Evolutionary conservation across 2,329 filamentous ascomycete genomes (phyloP).

Genomic region (Calonectria honghensis): DNA sequence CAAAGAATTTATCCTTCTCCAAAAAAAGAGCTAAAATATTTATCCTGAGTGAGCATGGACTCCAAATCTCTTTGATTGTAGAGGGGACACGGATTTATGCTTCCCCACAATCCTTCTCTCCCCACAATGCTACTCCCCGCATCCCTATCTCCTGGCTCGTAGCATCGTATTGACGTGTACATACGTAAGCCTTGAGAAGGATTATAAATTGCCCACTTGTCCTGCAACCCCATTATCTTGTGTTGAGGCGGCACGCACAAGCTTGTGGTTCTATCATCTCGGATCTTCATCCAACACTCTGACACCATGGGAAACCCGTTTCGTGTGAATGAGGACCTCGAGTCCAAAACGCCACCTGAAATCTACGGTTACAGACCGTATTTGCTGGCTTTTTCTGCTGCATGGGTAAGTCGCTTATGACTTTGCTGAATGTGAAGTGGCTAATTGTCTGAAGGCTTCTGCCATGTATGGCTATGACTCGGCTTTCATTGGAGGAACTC

Average conservation of each 20-base stretch:
- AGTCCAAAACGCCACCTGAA: conserved; percentile 19
- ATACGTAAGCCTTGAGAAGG: neutral
- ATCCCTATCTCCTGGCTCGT: neutral
- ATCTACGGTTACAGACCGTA: conserved; percentile 34
- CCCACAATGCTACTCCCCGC: conserved; percentile 23
- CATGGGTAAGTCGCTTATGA: conserved; percentile 40
- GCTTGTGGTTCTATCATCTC: neutral
- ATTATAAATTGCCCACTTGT: neutral
- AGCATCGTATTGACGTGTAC: neutral
- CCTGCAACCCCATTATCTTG: no score
- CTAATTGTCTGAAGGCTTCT: conserved; percentile 10
- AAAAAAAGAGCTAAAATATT: conserved; percentile 2
- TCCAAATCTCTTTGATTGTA: neutral
- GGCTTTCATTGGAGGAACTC: conserved; percentile 12
- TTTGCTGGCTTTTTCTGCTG: conserved; percentile 31
- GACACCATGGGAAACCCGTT: conserved; percentile 4
- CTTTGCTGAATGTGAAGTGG: no score
- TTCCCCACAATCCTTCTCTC: conserved; percentile 10
- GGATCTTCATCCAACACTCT: neutral
- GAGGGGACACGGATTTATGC: neutral
- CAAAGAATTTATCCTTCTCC: conserved; percentile 16
- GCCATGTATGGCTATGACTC: conserved; percentile 26
- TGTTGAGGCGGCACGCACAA: neutral
- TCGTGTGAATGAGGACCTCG: conserved; percentile 10
- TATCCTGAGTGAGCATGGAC: neutral